These are phyloP conservation scores for Zymoseptoria ardabiliae DNA, from an alignment of 2,329 filamentous ascomycete genomes.

Conservation along the genomic window DNA sequence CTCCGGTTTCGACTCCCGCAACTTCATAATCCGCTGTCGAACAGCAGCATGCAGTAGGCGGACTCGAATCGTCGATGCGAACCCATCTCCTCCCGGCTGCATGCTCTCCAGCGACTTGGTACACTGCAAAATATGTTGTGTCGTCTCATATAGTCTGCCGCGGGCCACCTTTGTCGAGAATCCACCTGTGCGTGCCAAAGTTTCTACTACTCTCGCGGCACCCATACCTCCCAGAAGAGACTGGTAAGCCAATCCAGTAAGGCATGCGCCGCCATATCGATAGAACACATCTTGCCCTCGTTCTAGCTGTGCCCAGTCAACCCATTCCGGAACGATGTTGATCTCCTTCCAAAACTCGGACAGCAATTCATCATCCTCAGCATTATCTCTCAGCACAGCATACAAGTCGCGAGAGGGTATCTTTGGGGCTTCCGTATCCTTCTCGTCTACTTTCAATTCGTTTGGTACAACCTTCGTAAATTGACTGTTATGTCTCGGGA, in stretches of 20 bases:
- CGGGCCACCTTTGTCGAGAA: slow-evolving; percentile 62
- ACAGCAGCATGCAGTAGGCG: slow-evolving; percentile 63
- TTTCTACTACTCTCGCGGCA: slow-evolving; percentile 65
- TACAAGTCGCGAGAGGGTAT: slow-evolving; percentile 52
- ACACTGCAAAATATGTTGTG: slow-evolving; percentile 67
- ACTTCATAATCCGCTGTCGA: slow-evolving; percentile 55
- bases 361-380: slow-evolving; percentile 49
- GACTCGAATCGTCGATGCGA: slow-evolving; percentile 58
- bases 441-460: slow-evolving; percentile 8
- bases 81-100: slow-evolving; percentile 60
- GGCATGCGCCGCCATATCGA: slow-evolving; percentile 60
- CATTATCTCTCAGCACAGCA: slow-evolving; percentile 53
- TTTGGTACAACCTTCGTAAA: slow-evolving; percentile 13
- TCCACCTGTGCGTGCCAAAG: slow-evolving; percentile 64
- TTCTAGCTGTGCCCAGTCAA: slow-evolving; percentile 68
- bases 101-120: slow-evolving; percentile 58
- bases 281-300: slow-evolving; percentile 72
- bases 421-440: slow-evolving; percentile 26
- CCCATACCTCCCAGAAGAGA: slow-evolving; percentile 65
- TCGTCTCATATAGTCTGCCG: slow-evolving; percentile 62
- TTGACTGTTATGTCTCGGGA: slow-evolving; percentile 34
- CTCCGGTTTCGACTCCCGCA: slow-evolving; percentile 48
- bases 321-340: slow-evolving; percentile 63
- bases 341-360: slow-evolving; percentile 57
- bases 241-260: slow-evolving; percentile 59